Conservation (phyloP, 2,329 filamentous ascomycete genomes). For the Atkinsonella hypoxylon region DNA sequence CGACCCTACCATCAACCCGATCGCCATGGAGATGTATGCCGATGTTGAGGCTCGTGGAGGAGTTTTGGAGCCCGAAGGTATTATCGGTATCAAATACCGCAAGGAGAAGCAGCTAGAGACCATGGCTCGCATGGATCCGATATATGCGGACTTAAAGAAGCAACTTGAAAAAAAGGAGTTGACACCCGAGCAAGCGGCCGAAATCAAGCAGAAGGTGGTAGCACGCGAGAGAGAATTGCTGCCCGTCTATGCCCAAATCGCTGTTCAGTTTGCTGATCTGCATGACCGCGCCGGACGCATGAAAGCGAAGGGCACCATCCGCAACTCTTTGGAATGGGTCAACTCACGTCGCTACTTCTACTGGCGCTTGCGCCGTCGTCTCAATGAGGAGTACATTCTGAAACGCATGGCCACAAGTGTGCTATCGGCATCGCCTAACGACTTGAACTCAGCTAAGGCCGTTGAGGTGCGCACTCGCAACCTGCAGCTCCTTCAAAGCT, state of each 20-base stretch:
- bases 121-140: slow-evolving; percentile 84
- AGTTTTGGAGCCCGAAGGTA: slow-evolving; percentile 96
- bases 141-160: slow-evolving; percentile 75
- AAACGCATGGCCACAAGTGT: slow-evolving; percentile 60
- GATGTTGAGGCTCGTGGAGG: slow-evolving; percentile 90
- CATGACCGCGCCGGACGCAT: slow-evolving; percentile 96
- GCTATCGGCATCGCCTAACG: slow-evolving; percentile 15
- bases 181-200: slow-evolving; percentile 59
- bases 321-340: slow-evolving; percentile 71
- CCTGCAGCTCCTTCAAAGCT: slow-evolving; percentile 66
- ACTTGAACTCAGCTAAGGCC: slow-evolving; percentile 27
- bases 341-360: slow-evolving; percentile 96
- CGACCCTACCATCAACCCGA: slow-evolving; percentile 94
- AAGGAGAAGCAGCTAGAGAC: slow-evolving; percentile 95
- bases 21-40: slow-evolving; percentile 98
- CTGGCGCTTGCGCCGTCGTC: slow-evolving; percentile 92
- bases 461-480: slow-evolving; percentile 50
- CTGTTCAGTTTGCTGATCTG: slow-evolving; percentile 92
- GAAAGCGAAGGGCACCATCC: slow-evolving; percentile 94
- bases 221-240: slow-evolving; percentile 78
- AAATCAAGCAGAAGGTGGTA: slow-evolving; percentile 74
- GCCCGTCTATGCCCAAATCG: slow-evolving; percentile 88
- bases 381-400: slow-evolving; percentile 96
- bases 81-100: slow-evolving; percentile 96
- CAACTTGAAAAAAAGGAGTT: slow-evolving; percentile 52